phyloP scores from a whole-genome alignment of 441 rosid species.

The Lagerstroemia fauriei region DNA sequence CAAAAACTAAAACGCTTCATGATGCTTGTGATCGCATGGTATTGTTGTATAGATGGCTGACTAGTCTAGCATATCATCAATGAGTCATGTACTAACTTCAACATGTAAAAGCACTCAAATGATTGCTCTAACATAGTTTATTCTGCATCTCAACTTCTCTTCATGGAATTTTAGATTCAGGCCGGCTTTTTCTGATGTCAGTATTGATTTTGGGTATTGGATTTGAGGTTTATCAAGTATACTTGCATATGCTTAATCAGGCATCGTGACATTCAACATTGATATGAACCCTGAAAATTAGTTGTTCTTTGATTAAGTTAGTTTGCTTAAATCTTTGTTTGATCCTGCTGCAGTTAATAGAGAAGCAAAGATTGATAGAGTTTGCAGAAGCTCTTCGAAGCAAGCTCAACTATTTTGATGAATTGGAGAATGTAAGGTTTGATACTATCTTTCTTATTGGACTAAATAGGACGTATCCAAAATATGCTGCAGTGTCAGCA shows the following conservation, averaged over 20 bases:
- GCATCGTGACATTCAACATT: neutral
- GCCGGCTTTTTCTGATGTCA: neutral
- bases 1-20: constrained; percentile 96
- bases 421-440: constrained; percentile 98
- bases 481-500: neutral
- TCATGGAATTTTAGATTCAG: neutral
- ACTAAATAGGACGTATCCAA: neutral
- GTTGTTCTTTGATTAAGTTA: constrained; percentile 14
- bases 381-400: constrained; percentile 91
- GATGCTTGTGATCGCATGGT: constrained; percentile 97
- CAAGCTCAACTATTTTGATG: constrained; percentile 94
- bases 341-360: constrained; percentile 59
- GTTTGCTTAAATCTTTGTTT: constrained; percentile 20
- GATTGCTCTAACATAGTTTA: neutral
- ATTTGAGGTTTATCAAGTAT: neutral
- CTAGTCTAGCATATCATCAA: neutral
- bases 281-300: neutral
- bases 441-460: constrained; percentile 43
- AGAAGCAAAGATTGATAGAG: constrained; percentile 85
- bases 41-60: constrained; percentile 20
- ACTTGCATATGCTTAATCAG: neutral
- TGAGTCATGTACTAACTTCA: neutral
- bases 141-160: neutral
- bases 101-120: neutral
- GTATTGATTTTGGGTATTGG: neutral